These are phyloP conservation scores for Dactylorhiza incarnata DNA, from an alignment of 106 monocot genomes.

Conservation along the genomic window DNA sequence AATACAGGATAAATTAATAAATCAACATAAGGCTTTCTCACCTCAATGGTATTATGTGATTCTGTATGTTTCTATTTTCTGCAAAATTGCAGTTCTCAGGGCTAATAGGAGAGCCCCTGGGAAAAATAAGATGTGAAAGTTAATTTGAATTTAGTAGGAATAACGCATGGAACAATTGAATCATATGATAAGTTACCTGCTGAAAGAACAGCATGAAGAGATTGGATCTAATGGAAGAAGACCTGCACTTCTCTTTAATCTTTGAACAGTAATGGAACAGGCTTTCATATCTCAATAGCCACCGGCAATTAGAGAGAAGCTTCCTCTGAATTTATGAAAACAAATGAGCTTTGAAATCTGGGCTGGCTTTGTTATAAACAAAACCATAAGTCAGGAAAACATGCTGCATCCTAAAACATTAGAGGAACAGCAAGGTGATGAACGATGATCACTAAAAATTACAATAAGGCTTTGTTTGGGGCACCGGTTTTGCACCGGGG, in stretches of 20 bases:
- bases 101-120: background rate
- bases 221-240: background rate
- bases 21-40: background rate
- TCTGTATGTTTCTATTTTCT: conserved; percentile 5
- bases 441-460: too few species aligned
- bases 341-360: background rate
- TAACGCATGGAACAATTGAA: conserved; percentile 2
- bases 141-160: background rate
- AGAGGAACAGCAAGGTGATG: background rate
- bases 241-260: background rate
- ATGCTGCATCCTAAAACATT: background rate
- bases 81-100: background rate
- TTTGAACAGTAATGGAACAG: background rate
- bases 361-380: background rate
- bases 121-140: background rate
- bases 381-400: background rate
- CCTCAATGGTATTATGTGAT: background rate
- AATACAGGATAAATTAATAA: background rate
- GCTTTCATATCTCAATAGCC: background rate
- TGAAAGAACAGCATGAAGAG: background rate
- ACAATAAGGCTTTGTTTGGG: too few species aligned
- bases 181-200: conserved; percentile 5
- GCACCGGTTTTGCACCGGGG: too few species aligned
- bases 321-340: background rate
- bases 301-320: background rate